These are phyloP conservation scores for Azolla pinnata DNA, from an alignment of 75 land plant genomes.

Conservation along the genomic window DNA sequence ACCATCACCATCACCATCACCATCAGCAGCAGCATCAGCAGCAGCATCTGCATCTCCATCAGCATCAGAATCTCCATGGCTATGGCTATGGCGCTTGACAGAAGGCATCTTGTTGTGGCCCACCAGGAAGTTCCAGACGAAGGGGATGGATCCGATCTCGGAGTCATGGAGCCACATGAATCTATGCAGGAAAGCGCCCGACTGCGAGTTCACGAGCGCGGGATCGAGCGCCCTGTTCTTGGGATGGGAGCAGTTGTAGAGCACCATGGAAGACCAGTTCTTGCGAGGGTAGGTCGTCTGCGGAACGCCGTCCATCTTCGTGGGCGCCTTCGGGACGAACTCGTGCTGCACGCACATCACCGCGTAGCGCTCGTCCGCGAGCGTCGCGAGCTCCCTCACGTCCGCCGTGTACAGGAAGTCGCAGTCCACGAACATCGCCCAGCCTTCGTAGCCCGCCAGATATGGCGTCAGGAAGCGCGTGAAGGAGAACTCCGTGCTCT, in stretches of 20 bases:
- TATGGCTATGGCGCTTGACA: too few species aligned
- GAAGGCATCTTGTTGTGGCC: conserved; percentile 30
- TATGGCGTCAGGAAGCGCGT: conserved; percentile 67
- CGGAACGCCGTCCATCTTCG: conserved; percentile 31
- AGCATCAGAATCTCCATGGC: too few species aligned
- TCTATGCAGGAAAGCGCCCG: conserved; percentile 42
- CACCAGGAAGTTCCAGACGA: conserved; percentile 33
- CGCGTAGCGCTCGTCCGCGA: conserved; percentile 56
- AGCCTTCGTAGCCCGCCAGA: conserved; percentile 57
- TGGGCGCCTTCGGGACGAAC: conserved; percentile 18
- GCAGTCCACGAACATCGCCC: conserved; percentile 87
- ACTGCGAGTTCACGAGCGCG: conserved; percentile 23
- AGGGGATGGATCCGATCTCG: conserved; percentile 36
- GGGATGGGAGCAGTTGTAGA: conserved; percentile 32
- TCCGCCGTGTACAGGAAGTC: conserved; percentile 61
- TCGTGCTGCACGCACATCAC: conserved; percentile 68
- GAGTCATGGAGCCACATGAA: conserved; percentile 64
- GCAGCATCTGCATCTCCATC: too few species aligned
- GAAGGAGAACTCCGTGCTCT: conserved; percentile 86
- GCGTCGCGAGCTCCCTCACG: conserved; percentile 36
- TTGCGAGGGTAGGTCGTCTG: conserved; percentile 32
- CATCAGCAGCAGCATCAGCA: too few species aligned
- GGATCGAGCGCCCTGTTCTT: conserved; percentile 29
- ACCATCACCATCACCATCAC: too few species aligned
- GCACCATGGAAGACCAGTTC: conserved; percentile 47